Evolutionary conservation across 176 grass and related monocot genomes (phyloP).

Genomic region (Tillandsia fasciculata): DNA sequence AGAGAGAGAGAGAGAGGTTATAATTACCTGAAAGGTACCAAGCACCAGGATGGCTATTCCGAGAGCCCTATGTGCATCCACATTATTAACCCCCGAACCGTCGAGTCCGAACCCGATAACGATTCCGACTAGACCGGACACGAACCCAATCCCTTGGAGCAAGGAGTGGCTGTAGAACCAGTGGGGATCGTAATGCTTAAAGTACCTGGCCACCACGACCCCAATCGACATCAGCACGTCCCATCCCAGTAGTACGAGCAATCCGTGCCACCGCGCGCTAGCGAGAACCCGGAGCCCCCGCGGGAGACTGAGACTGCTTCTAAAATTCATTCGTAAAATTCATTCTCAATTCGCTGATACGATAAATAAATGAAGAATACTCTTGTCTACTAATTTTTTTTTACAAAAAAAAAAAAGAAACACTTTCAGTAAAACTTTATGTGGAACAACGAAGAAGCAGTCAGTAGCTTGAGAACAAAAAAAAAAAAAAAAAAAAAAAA

Average conservation of each 20-base stretch:
- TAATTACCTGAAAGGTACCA: slow-evolving; percentile 39
- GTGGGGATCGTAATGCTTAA: slow-evolving; percentile 49
- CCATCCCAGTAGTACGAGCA: slow-evolving; percentile 64
- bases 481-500: background rate
- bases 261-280: slow-evolving; percentile 39
- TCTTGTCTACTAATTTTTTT: too few relatives aligned
- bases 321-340: background rate
- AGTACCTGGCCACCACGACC: slow-evolving; percentile 54
- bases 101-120: slow-evolving; percentile 60
- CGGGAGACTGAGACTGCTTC: background rate
- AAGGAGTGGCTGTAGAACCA: slow-evolving; percentile 78
- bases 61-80: slow-evolving; percentile 50
- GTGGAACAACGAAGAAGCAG: too few relatives aligned
- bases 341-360: background rate
- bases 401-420: background rate
- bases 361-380: too few relatives aligned
- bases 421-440: too few relatives aligned
- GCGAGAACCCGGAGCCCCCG: slow-evolving; percentile 3
- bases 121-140: slow-evolving; percentile 35
- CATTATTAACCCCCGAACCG: slow-evolving; percentile 39
- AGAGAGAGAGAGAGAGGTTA: too few relatives aligned
- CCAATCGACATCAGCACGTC: slow-evolving; percentile 71
- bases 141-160: slow-evolving; percentile 42
- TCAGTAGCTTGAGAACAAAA: background rate
- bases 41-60: slow-evolving; percentile 52